Percentiles rank a stretch among this genome's conserved stretches.
These are phyloP conservation scores for Malassezia caprae DNA, from an alignment of 1,284 basidiomycete genomes.

Conservation along the genomic window DNA sequence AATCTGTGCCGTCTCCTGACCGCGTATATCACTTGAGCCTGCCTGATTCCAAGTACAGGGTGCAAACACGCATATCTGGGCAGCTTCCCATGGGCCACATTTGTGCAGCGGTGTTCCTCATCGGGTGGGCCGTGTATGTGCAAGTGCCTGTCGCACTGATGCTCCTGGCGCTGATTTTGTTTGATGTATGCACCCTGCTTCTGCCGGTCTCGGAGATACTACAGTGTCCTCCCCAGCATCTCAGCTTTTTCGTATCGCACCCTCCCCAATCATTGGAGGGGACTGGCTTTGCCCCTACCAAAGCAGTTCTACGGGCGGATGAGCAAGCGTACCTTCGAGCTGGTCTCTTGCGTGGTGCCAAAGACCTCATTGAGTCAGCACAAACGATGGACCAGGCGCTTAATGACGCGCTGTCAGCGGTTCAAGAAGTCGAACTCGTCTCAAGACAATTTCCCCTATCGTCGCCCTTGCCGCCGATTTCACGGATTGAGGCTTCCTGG, in stretches of 20 bases:
- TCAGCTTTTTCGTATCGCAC: neutral
- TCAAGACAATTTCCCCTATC: constrained; percentile 41
- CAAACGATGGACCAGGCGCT: constrained; percentile 30
- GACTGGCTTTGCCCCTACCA: neutral
- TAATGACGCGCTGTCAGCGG: constrained; percentile 37
- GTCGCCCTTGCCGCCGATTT: constrained; percentile 42
- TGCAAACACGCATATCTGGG: neutral
- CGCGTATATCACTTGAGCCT: neutral
- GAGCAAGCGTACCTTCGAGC: constrained; percentile 12
- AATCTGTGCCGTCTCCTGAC: neutral
- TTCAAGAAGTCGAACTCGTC: constrained; percentile 45
- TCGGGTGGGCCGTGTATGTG: neutral
- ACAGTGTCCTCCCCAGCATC: neutral
- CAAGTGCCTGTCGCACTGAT: neutral
- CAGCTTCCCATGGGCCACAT: neutral
- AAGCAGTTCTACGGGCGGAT: neutral
- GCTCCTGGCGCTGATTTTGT: neutral
- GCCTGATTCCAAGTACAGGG: neutral
- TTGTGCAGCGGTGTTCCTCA: neutral
- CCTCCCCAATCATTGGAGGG: neutral
- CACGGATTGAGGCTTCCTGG: constrained; percentile 33
- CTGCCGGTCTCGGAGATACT: neutral
- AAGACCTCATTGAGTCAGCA: constrained; percentile 23
- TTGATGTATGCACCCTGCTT: neutral
- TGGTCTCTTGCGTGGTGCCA: constrained; percentile 10